Base-by-base conservation (phyloP, 768 basidiomycete genomes). In the Suillus americanus region DNA sequence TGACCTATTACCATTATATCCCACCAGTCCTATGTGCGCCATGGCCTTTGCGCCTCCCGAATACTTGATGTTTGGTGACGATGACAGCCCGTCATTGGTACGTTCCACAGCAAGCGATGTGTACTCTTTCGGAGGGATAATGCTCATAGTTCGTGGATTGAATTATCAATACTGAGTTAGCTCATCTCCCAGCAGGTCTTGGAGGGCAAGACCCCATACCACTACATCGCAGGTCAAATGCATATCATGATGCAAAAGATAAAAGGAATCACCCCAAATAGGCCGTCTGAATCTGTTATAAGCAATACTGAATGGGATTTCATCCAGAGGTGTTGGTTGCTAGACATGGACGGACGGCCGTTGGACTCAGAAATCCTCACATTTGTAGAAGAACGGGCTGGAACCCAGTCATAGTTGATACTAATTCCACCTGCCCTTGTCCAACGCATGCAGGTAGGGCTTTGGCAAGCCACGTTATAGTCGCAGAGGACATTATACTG, bases 321-420 rank as follows among this genome's bases (percentile, higher is more conserved):
- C 28, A 67, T 75, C 68, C 64, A 57, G 41, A 7, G 12, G 40
- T 73, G 73, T 56, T 75, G 73, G 72, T 73, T 70, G 3, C 77
- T 73, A 43, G 73, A 73, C 14, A 62, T 69, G 7, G 68, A 70
- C 61, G 61, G 72, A 12, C 71, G 82, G 45, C 81, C 81, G 8
- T 68, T 68, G 25, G 69, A 70, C 41, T 54, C 48, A n/a, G 75
- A 78, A 35, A 72, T 79, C 43, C 61, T 67, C 5, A 8, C n/a
- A 3, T 74, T 74, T 25, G 67, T 51, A 16, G 16, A 51, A 10
- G 14, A 2, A 51, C 50, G 28, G 25, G 25, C 50, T 51, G 18
- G 10, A 35, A 35, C 8, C 37, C 10, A 37, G 37, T 9, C 10
- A 37, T 37, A 35, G 35, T 35, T 35, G 5, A 35, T 35, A 35